Evolutionary conservation across 176 grass and related monocot genomes (phyloP).

Genomic region (Oryza coarctata): DNA sequence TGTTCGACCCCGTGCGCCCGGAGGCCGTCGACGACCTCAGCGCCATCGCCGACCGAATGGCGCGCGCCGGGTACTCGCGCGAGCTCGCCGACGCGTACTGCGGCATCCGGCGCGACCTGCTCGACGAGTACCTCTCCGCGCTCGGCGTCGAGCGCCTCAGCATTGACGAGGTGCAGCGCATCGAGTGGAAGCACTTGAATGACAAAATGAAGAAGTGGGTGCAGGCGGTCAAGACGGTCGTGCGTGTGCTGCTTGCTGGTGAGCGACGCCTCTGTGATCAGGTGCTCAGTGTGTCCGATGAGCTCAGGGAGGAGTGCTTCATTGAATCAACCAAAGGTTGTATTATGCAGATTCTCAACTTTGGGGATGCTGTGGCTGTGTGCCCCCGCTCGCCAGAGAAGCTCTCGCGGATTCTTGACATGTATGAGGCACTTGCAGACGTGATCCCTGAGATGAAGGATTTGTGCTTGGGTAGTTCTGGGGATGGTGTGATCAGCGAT

Average conservation of each 20-base stretch:
- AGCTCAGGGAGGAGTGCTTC: constrained; percentile 81
- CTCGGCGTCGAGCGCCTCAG: constrained; percentile 89
- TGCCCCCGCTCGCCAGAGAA: constrained; percentile 81
- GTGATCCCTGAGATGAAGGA: constrained; percentile 75
- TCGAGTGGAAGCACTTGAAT: constrained; percentile 80
- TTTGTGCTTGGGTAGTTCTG: constrained; percentile 59
- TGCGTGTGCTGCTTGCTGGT: constrained; percentile 66
- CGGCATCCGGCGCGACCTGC: constrained; percentile 66
- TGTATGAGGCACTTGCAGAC: constrained; percentile 82
- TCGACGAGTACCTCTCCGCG: constrained; percentile 81
- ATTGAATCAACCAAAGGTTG: constrained; percentile 75
- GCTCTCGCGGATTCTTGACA: constrained; percentile 77
- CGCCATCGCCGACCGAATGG: constrained; percentile 82
- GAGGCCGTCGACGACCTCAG: constrained; percentile 71
- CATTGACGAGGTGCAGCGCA: constrained; percentile 90
- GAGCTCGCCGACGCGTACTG: constrained; percentile 86
- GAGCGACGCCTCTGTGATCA: constrained; percentile 79
- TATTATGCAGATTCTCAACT: constrained; percentile 83
- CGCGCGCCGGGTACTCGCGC: constrained; percentile 61
- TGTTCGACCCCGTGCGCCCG: constrained; percentile 71
- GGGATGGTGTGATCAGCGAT: constrained; percentile 61
- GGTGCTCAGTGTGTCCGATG: constrained; percentile 59
- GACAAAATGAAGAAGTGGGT: constrained; percentile 99
- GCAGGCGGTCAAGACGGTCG: constrained; percentile 71
- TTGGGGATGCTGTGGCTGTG: constrained; percentile 82